Evolutionary conservation across 163 green algal genomes (phyloP).

Genomic region (Trebouxia gelatinosa): DNA sequence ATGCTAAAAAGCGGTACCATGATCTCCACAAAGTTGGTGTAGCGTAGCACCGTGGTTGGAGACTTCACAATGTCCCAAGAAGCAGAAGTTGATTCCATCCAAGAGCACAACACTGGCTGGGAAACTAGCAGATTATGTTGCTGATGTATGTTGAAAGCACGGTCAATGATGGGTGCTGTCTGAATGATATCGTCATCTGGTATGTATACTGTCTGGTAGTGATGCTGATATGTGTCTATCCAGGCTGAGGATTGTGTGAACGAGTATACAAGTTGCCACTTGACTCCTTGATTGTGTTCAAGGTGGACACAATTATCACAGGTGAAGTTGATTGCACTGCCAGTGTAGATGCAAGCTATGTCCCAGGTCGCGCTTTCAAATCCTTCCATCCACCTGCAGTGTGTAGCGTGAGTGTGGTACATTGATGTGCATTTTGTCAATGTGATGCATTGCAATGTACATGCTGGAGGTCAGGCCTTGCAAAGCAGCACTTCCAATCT

Average conservation of each 20-base stretch:
- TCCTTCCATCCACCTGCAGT: slow-evolving; percentile 8
- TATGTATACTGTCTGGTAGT: slow-evolving; percentile 27
- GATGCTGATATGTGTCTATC: not conserved
- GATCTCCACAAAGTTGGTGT: slow-evolving; percentile 46
- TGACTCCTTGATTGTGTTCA: slow-evolving; percentile 24
- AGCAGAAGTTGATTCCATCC: not conserved
- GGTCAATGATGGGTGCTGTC: slow-evolving; percentile 32
- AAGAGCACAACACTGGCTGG: slow-evolving; percentile 7
- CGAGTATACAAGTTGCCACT: slow-evolving; percentile 39
- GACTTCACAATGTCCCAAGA: slow-evolving; percentile 1
- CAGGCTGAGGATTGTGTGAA: slow-evolving; percentile 29
- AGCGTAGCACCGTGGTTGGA: slow-evolving; percentile 34
- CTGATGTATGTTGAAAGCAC: not conserved
- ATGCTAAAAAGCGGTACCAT: slow-evolving; percentile 46
- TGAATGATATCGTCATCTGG: slow-evolving; percentile 26
- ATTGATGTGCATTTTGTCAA: too few relatives aligned
- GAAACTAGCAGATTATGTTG: not conserved
- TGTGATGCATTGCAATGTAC: too few relatives aligned
- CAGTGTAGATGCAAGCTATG: slow-evolving; percentile 36
- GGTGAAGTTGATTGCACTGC: not conserved
- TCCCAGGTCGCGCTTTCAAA: slow-evolving; percentile 21
- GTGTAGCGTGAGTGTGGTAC: too few relatives aligned
- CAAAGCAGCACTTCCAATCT: too few relatives aligned
- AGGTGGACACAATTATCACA: slow-evolving; percentile 30
- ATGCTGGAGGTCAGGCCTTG: too few relatives aligned